Conservation (phyloP, 2,329 filamentous ascomycete genomes). For the Talaromyces sp. region DNA sequence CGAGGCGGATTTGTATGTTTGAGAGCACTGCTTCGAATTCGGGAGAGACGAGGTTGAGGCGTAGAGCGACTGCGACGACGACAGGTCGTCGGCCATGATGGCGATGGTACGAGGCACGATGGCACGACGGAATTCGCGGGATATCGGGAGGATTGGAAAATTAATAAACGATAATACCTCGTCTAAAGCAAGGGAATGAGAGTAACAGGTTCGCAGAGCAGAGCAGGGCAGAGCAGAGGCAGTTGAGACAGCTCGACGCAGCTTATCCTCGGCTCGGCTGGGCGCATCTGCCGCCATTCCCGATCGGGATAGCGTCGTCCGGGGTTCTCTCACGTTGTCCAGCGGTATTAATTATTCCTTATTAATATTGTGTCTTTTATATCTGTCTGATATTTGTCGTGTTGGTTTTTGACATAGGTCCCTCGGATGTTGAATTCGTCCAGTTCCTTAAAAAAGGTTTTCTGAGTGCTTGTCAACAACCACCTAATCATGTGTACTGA, state of each 20-base stretch:
- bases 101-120: conserved; percentile 6
- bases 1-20: conserved; percentile 88
- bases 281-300: conserved; percentile 22
- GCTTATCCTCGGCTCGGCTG: conserved; percentile 33
- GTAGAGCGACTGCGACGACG: conserved; percentile 59
- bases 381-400: neutral
- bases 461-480: too few species aligned
- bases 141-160: neutral
- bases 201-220: neutral
- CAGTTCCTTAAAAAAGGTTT: too few species aligned
- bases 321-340: neutral
- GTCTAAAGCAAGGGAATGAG: neutral
- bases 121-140: neutral
- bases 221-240: neutral
- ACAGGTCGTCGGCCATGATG: conserved; percentile 28
- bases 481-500: too few species aligned
- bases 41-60: conserved; percentile 48
- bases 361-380: neutral
- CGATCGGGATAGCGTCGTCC: neutral
- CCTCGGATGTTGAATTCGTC: too few species aligned
- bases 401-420: too few species aligned
- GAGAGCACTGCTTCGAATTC: conserved; percentile 63
- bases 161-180: neutral
- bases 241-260: neutral
- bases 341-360: neutral